These are phyloP conservation scores for Oxyria digyna DNA, from an alignment of 148 eudicot species.

Conservation along the genomic window DNA sequence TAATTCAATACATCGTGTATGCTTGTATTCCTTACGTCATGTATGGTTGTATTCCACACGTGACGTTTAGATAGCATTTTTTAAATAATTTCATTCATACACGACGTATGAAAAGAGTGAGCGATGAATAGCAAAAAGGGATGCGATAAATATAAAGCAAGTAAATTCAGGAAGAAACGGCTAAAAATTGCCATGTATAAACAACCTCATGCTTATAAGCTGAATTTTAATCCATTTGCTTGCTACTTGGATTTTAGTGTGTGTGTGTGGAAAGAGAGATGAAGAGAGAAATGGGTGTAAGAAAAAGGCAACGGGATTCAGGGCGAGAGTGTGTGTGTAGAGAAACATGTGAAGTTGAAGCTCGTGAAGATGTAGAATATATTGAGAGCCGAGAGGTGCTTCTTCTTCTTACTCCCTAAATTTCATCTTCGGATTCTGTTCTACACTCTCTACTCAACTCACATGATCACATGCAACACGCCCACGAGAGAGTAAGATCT, in stretches of 20 bases:
- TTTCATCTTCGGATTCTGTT: background rate
- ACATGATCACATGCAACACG: background rate
- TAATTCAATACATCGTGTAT: too few relatives aligned
- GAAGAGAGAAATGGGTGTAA: background rate
- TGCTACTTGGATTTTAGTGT: background rate
- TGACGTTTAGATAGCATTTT: too few relatives aligned
- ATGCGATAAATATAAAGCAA: too few relatives aligned
- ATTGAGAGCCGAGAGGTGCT: background rate
- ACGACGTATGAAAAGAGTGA: too few relatives aligned
- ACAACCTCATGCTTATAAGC: too few relatives aligned
- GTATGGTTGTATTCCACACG: too few relatives aligned
- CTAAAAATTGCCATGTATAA: too few relatives aligned
- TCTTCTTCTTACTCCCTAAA: background rate
- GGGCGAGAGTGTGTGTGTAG: background rate
- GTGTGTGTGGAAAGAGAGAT: background rate
- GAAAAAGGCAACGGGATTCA: constrained; percentile 7
- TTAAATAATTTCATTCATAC: too few relatives aligned
- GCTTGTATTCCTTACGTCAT: too few relatives aligned
- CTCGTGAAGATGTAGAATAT: constrained; percentile 4
- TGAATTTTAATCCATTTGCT: too few relatives aligned
- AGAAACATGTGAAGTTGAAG: constrained; percentile 5
- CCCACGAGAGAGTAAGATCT: background rate
- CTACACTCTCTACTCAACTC: background rate
- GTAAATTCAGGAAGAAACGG: too few relatives aligned
- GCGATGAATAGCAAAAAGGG: too few relatives aligned